A percentile compares a stretch with the other conserved stretches of the same genome.
phyloP scores from a whole-genome alignment of 257 asterid species.

The Eucommia ulmoides region DNA sequence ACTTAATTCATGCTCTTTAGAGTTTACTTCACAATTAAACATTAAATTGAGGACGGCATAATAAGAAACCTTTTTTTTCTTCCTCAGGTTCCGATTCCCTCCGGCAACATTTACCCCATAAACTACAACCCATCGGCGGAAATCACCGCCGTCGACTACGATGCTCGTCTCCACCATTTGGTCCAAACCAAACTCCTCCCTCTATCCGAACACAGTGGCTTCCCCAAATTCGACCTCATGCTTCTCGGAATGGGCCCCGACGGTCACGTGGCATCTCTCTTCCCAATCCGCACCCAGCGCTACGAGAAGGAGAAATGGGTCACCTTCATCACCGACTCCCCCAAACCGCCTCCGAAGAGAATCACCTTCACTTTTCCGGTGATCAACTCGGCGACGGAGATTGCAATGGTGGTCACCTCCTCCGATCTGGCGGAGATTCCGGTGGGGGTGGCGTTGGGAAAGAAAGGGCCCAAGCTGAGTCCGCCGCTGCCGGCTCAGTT shows the following conservation, averaged over 20 bases:
- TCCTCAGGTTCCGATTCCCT: conserved; percentile 70
- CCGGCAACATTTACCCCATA: conserved; percentile 67
- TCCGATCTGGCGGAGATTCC: conserved; percentile 57
- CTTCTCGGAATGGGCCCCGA: conserved; percentile 98
- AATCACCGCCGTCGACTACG: conserved; percentile 87
- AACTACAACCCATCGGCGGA: conserved; percentile 77
- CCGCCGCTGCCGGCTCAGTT: conserved; percentile 83
- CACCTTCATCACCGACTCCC: conserved; percentile 72
- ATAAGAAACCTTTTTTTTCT: too few species aligned
- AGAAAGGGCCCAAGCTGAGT: conserved; percentile 33
- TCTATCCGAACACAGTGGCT: conserved; percentile 35
- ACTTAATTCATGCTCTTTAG: too few species aligned
- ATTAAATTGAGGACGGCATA: too few species aligned
- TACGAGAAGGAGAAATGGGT: conserved; percentile 74
- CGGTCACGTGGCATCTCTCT: conserved; percentile 87
- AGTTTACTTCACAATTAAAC: too few species aligned
- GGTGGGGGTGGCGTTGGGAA: conserved; percentile 37
- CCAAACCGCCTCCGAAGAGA: conserved; percentile 90
- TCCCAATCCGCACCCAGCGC: conserved; percentile 72
- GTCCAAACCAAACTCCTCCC: conserved; percentile 37
- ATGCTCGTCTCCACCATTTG: conserved; percentile 64
- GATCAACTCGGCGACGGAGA: conserved; percentile 58
- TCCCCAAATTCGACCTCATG: conserved; percentile 86
- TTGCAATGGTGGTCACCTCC: conserved; percentile 79
- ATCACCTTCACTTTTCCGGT: conserved; percentile 86